Evolutionary conservation across 2,329 filamentous ascomycete genomes (phyloP), one percentile per base, ranked within the genome.

Genomic region (Reticulascus tulasneorum): DNA sequence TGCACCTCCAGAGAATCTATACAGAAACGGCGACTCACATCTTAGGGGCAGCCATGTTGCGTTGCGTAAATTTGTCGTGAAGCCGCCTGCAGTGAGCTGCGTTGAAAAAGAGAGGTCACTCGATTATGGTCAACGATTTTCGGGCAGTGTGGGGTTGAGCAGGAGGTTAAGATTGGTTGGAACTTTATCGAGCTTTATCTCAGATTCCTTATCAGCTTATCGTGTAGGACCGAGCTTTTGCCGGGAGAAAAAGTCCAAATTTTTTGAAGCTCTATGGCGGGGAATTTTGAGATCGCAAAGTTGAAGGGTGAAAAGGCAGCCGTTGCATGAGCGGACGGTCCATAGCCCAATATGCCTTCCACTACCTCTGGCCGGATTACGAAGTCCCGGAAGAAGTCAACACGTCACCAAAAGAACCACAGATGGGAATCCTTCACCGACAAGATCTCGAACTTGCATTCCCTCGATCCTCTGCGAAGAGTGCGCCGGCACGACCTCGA

Each of bases 361-460:
- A 75, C 75, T 52, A 73, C 73, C 25, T 79, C 82, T 40, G 80
- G 82, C 47, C 77, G 79, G 55, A 83, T 86, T 54, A 66, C 73
- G 52, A 84, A 85, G 71, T 73, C 76, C 60, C 75, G 73, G 49
- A 86, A 84, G 65, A 73, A 73, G 46, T 74, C 75, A 47, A 94
- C 87, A 18, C 70, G 73, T 33, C 86, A 89, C 49, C 81, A 83
- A 44, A 90, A 87, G 56, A 84, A 87, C 34, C 87, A 96, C 64
- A 77, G 86, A 58, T 97, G 88, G 78, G 85, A 96, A 65, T 84
- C 86, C 45, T 97, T 97, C 65, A 86, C 84, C 41, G 78, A 83
- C 56, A 93, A 94, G 61, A 86, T 97, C 59, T 79, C 86, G 46
- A 93, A 90, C 60, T 77, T 97, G 55, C 93, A 87, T 64, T 79